phyloP scores from a whole-genome alignment of 106 monocot species.

The Iris macrosiphon region DNA sequence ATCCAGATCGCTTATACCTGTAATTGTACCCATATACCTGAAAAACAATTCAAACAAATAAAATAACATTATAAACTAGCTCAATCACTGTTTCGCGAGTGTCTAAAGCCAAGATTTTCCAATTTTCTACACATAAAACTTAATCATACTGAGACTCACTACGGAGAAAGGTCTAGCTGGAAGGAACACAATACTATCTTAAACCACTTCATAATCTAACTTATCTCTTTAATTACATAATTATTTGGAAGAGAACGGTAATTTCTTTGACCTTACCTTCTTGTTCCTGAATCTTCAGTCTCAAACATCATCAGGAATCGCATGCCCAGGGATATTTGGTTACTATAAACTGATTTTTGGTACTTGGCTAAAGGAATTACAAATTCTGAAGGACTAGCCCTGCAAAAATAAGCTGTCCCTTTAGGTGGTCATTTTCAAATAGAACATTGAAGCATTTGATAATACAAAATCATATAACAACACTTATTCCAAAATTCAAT shows the following conservation, averaged over 20 bases:
- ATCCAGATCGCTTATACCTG: constrained; percentile 89
- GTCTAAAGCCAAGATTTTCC: too few species aligned
- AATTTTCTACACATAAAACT: too few species aligned
- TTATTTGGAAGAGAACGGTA: too few species aligned
- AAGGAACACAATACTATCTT: too few species aligned
- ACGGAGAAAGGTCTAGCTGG: too few species aligned
- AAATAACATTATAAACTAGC: too few species aligned
- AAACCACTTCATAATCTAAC: too few species aligned
- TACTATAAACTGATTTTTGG: constrained; percentile 61
- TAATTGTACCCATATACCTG: constrained; percentile 98
- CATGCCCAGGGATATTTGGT: constrained; percentile 81
- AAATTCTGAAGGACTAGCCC: constrained; percentile 87
- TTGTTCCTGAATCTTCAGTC: constrained; percentile 90
- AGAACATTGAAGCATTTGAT: constrained; percentile 8
- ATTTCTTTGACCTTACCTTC: constrained; percentile 40
- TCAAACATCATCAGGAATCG: constrained; percentile 89
- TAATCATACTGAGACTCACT: too few species aligned
- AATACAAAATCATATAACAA: background rate
- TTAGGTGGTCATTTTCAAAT: background rate
- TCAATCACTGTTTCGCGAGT: too few species aligned
- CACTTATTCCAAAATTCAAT: background rate
- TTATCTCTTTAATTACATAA: too few species aligned
- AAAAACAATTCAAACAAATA: too few species aligned
- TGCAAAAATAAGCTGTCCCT: constrained; percentile 17
- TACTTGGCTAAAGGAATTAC: constrained; percentile 83